A percentile compares a stretch with the other conserved stretches of the same genome.
These are phyloP conservation scores for Vinca major DNA, from an alignment of 305 asterid genomes.

Conservation along the genomic window DNA sequence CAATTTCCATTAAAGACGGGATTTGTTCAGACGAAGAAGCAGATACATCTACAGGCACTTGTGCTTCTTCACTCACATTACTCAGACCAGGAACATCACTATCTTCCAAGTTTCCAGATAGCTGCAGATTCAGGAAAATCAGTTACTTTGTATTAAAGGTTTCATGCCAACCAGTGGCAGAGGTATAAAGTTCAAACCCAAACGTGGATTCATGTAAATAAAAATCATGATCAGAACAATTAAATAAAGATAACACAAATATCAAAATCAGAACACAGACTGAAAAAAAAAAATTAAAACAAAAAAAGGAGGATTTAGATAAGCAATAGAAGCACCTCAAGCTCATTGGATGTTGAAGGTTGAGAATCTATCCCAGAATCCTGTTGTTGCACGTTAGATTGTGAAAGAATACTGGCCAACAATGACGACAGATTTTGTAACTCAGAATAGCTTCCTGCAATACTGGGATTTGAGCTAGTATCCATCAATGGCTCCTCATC, in stretches of 20 bases:
- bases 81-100: conserved; percentile 14
- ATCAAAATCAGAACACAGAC: background rate
- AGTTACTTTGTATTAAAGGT: conserved; percentile 13
- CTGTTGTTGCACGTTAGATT: conserved; percentile 30
- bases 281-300: background rate
- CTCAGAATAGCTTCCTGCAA: conserved; percentile 44
- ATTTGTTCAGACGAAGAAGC: conserved; percentile 33
- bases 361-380: conserved; percentile 34
- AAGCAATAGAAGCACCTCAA: conserved; percentile 44
- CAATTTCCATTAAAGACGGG: conserved; percentile 41
- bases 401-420: conserved; percentile 46
- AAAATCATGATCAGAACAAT: background rate
- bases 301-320: conserved; percentile 9
- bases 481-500: conserved; percentile 38
- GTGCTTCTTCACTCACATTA: conserved; percentile 32
- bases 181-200: background rate
- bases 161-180: background rate
- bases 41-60: conserved; percentile 30
- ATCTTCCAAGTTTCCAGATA: conserved; percentile 23
- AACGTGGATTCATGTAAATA: background rate
- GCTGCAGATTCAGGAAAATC: conserved; percentile 37
- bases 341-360: conserved; percentile 30
- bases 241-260: background rate
- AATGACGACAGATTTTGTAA: conserved; percentile 54
- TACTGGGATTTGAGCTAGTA: conserved; percentile 31